Evolutionary conservation across 2,329 filamentous ascomycete genomes (phyloP), one percentile per base, ranked within the genome.

Genomic region (Colletotrichum melonis): DNA sequence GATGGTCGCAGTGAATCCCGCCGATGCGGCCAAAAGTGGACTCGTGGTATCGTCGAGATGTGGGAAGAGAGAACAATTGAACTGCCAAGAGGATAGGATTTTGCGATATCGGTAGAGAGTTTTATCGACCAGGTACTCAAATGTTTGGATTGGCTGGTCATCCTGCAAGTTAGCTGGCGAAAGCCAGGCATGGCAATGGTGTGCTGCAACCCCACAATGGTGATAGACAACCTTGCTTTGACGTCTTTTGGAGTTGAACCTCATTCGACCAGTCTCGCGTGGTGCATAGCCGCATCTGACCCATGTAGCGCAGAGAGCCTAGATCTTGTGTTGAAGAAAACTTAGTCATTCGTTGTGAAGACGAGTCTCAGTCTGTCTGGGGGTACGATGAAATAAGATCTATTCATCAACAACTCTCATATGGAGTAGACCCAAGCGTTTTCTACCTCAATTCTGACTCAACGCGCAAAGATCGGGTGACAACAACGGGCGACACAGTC

Each of bases 401-500:
- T 4, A 49, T 49, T 49, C 19, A 9, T 49, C 19, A 22, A 49
- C 1, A 1, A 2, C 42, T 49, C 7, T 49, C 19, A 49, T 5
- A 12, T 4, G 32, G 11, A 35, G 32, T 12, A 9, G 19, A 49
- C 42, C 1, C 42, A 1, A 22, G 1, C 19, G 19, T n/a, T 49
- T 22, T 49, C 32, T 65, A 65, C 26, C 52, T 57, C 8, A 65
- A 19, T 19, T 65, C 64, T 24, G 19, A 30, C 38, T 70, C 55
- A 1, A 52, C 35, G 4, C 22, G 49, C 11, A 66, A 24, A 1
- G 67, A 73, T 0, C 56, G 60, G n/a, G 60, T 57, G 1, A 71
- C 62, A 22, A 64, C 70, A 8, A 75, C 59, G 19, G 75, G 73
- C 14, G 74, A 66, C 38, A 90, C 84, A 3, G 79, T 82, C 0